phyloP scores from a whole-genome alignment of 129 eudicot genomes.

The Rutidosis leptorrhynchoides region DNA sequence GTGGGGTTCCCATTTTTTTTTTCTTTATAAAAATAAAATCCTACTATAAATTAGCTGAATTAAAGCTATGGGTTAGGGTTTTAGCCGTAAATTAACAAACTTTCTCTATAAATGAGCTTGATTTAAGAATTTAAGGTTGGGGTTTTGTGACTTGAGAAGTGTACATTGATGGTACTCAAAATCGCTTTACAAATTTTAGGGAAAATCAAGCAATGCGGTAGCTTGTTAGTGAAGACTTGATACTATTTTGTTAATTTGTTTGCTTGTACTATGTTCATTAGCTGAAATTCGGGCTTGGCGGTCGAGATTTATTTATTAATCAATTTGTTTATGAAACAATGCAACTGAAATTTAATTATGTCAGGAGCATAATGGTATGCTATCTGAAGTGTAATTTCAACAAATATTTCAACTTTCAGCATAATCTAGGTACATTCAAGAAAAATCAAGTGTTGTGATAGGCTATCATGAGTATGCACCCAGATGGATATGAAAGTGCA shows the following conservation, averaged over 20 bases:
- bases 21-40: not conserved
- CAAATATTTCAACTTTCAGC: conserved; percentile 6
- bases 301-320: not conserved
- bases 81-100: not conserved
- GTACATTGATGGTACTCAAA: not conserved
- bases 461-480: conserved; percentile 47
- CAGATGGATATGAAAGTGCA: conserved; percentile 39
- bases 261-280: conserved; percentile 2
- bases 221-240: not conserved
- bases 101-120: conserved; percentile 8
- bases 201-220: conserved; percentile 28
- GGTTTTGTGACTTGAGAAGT: conserved; percentile 6
- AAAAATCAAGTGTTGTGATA: conserved; percentile 23
- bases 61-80: conserved; percentile 16
- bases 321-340: not conserved
- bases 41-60: conserved; percentile 1
- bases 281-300: conserved; percentile 17
- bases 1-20: conserved; percentile 12
- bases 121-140: conserved; percentile 12
- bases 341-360: not conserved
- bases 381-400: not conserved
- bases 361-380: not conserved
- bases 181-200: not conserved
- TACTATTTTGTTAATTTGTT: not conserved
- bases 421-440: conserved; percentile 12